Base-by-base conservation (phyloP, 768 basidiomycete genomes). In the Lactarius sanguifluus region DNA sequence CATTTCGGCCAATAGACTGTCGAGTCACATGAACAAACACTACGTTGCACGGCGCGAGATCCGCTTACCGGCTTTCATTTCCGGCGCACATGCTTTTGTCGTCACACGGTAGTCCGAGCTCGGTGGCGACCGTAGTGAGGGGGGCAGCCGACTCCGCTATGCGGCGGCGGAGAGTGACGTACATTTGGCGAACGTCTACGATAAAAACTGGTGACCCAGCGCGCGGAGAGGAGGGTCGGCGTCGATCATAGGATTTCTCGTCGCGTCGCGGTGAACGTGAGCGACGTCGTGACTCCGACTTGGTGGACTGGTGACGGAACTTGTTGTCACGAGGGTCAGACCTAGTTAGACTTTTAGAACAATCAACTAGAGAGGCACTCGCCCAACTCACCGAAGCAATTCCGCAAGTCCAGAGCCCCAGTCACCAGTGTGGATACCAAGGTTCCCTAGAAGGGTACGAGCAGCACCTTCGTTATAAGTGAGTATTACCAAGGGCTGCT, bases 1-100 rank as follows among this genome's bases (percentile, higher is more conserved):
- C 62, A 69, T 62, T 41, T 69, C 70, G 10, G 61, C 70, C n/a
- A 71, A 38, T 20, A 70, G 56, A 43, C 70, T 71, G 28, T 61
- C 4, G 4, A 50, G 34, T 38, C 36, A 25, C 57, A 45, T 60
- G 43, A 58, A n/a, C n/a, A 20, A 25, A 45, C 15, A 59, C 41
- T 20, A 40, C 23, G 34, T 10, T 18, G 56, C 30, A 20, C 18
- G 13, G 18, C 20, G 38, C 38, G 40, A 20, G 16, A 25, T 34
- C 28, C 40, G 30, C 70, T 60, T 50, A 70, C 70, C 64, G 61
- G 47, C 68, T 69, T 30, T 71, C 70, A 36, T 71, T 71, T 55
- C 70, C 70, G 5, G 70, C 70, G 52, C 65, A 70, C 62, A 64
- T 70, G 41, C 28, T 55, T 45, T 70, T 59, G 15, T 54, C 50